Percentiles rank a stretch among this genome's conserved stretches.
These are phyloP conservation scores for Pyrus bretschneideri DNA, from an alignment of 306 rosid genomes.

Conservation along the genomic window DNA sequence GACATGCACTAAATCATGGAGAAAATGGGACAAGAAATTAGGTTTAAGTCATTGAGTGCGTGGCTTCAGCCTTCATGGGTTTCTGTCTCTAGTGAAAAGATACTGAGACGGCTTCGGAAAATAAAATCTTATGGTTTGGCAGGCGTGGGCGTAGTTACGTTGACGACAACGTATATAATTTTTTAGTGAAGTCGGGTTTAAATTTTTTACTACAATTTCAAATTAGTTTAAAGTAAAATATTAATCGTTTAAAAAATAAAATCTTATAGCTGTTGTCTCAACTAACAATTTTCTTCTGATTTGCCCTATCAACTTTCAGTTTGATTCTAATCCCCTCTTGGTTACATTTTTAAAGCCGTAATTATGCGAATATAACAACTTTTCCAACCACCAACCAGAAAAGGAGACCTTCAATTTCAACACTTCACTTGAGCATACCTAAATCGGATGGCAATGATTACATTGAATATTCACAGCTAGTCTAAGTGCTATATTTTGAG, in stretches of 20 bases:
- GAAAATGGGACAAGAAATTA: constrained; percentile 20
- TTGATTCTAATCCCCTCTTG: too few species aligned
- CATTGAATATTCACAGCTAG: neutral
- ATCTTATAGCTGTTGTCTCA: too few species aligned
- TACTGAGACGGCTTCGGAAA: neutral
- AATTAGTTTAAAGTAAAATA: too few species aligned
- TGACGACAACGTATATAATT: too few species aligned
- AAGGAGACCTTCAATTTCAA: neutral
- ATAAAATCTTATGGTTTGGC: too few species aligned
- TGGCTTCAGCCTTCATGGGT: neutral
- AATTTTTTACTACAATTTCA: too few species aligned
- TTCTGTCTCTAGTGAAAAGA: constrained; percentile 18
- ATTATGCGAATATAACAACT: constrained; percentile 2
- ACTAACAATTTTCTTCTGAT: too few species aligned
- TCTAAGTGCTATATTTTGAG: too few species aligned
- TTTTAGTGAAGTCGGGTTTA: fast-evolving
- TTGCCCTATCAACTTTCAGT: too few species aligned
- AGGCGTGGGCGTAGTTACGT: too few species aligned
- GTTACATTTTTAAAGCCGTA: neutral
- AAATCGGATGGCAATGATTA: neutral
- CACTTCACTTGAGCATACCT: neutral
- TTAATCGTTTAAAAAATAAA: too few species aligned
- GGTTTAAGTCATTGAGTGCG: constrained; percentile 2
- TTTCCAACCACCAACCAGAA: constrained; percentile 3
- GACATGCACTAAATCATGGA: constrained; percentile 4